Conservation (phyloP, 192 early-diverging fungal genomes). For the Allomyces javanicus region DNA sequence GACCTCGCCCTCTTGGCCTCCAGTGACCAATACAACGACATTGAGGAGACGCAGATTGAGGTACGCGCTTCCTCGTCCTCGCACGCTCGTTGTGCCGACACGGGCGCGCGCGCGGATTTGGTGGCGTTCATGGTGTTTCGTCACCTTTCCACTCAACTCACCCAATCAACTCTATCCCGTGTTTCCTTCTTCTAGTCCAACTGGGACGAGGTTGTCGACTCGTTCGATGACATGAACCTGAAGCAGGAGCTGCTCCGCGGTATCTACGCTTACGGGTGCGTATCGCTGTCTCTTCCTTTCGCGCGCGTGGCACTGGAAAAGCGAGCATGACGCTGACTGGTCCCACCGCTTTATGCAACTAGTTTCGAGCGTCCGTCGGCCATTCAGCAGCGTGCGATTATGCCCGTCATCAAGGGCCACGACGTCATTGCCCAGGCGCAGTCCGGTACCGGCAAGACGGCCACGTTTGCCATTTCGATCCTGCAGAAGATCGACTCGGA, state of each 20-base stretch:
- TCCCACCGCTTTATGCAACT: background rate
- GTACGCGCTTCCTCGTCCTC: too few relatives aligned
- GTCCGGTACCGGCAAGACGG: constrained; percentile 99
- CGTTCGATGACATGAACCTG: constrained; percentile 91
- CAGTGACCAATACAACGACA: background rate
- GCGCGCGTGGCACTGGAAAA: background rate
- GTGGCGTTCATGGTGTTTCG: too few relatives aligned
- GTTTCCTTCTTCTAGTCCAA: constrained; percentile 43
- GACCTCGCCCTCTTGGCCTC: too few relatives aligned
- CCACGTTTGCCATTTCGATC: constrained; percentile 98
- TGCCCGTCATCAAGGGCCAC: constrained; percentile 81
- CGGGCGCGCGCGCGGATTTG: too few relatives aligned
- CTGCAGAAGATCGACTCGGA: constrained; percentile 76
- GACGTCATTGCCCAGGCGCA: constrained; percentile 99
- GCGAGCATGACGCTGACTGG: background rate
- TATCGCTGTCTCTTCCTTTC: constrained; percentile 1
- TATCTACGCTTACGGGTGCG: constrained; percentile 91
- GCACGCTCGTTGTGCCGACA: too few relatives aligned
- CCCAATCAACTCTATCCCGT: background rate
- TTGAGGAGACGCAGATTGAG: background rate
- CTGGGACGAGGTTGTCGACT: constrained; percentile 85
- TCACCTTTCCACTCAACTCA: too few relatives aligned
- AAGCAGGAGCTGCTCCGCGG: constrained; percentile 79
- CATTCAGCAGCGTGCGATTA: constrained; percentile 91
- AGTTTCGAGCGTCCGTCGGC: constrained; percentile 94